Evolutionary conservation across 2,329 filamentous ascomycete species (phyloP), one percentile per base, ranked within the genome.

Genomic region (Ophiosphaerella herpotricha): DNA sequence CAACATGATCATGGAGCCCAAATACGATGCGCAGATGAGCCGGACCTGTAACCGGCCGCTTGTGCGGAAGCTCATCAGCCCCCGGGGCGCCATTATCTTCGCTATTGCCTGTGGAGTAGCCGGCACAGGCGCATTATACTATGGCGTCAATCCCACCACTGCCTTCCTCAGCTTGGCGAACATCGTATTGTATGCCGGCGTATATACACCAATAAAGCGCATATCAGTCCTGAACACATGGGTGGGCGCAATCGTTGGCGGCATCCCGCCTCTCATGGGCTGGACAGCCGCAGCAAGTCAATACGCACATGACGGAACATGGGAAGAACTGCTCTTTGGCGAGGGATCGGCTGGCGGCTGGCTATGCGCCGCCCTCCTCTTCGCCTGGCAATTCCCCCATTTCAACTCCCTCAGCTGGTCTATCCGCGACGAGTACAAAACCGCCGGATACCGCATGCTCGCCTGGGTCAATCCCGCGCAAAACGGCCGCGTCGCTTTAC

Each of bases 311-410:
- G 64, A 68, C 6, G 72, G 70, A 4, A 87, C 85, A 9, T 94
- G 89, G 86, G 80, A 82, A 41, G 90, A 94, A 67, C 81, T 96
- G 34, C 78, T 96, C 0, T 83, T 95, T 48, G 87, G 89, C 65
- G 70, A 86, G 71, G 66, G 85, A 72, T 82, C 79, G 23, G 76
- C 85, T 9, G 94, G 94, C 5, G 94, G 93, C 4, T 99, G 94
- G 94, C 77, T 97, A 1, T 78, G 97, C 12, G 93, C 90, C 1
- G 85, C 82, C 0, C 77, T 97, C 6, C 79, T 99, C 5, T 96
- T 96, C 60, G 88, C 91, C 11, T 99, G 94, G 94, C 93, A 99
- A 70, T 97, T 99, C 68, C 91, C 94, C 3, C 94, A 99, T 75
- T 99, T 99, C 78, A 97, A 97, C 82, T 88, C 92, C 1, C 80